Conservation (phyloP, 495 filamentous ascomycete species). For the Penicillium desertorum region DNA sequence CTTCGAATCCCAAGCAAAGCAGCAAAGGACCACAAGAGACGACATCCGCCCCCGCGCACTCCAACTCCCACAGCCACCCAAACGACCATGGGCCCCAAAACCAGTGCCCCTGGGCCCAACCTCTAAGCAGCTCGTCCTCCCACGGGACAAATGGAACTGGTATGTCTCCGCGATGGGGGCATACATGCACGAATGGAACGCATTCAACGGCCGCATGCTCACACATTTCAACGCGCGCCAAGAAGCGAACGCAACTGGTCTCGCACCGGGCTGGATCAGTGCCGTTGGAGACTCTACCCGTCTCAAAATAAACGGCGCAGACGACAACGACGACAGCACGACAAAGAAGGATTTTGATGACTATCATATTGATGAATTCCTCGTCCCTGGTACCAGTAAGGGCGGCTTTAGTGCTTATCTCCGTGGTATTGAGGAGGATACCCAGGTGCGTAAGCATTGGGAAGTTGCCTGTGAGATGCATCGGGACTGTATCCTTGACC, state of each 20-base stretch:
- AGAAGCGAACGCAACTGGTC: conserved; percentile 46
- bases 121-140: conserved; percentile 31
- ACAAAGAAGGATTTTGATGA: conserved; percentile 17
- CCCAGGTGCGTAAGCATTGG: conserved; percentile 63
- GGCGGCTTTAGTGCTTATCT: conserved; percentile 59
- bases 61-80: conserved; percentile 62
- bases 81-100: conserved; percentile 45
- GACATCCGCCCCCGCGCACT: conserved; percentile 43
- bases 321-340: conserved; percentile 20
- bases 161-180: conserved; percentile 62
- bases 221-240: conserved; percentile 67
- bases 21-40: conserved; percentile 25
- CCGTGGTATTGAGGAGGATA: conserved; percentile 62
- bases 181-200: conserved; percentile 71
- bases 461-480: conserved; percentile 62
- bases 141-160: conserved; percentile 51
- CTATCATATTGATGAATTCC: conserved; percentile 28
- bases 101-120: conserved; percentile 21
- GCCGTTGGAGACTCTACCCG: conserved; percentile 49
- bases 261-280: conserved; percentile 57
- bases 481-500: conserved; percentile 56
- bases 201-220: conserved; percentile 63
- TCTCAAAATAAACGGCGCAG: conserved; percentile 28
- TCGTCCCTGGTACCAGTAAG: conserved; percentile 32
- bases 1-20: conserved; percentile 62